Evolutionary conservation across 1,139 yeast species (phyloP).

Genomic region (Nadsonia starkeyi-henricii): DNA sequence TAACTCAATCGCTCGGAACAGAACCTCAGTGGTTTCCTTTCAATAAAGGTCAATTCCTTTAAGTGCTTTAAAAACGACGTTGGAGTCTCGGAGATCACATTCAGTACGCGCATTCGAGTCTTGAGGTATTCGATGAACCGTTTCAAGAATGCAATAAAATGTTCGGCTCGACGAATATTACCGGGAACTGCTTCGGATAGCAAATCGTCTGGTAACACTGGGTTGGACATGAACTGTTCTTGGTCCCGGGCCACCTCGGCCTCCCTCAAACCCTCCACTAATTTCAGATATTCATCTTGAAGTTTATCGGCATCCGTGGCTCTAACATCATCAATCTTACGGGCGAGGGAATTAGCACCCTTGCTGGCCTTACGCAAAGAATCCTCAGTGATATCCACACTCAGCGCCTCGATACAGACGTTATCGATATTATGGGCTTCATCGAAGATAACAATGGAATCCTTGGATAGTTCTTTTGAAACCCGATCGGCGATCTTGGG

Average conservation of each 20-base stretch:
- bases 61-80: conserved; percentile 81
- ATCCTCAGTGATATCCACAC: conserved; percentile 80
- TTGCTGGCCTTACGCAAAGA: conserved; percentile 59
- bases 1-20: conserved; percentile 85
- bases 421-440: conserved; percentile 98
- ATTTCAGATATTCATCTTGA: conserved; percentile 78
- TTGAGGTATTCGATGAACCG: conserved; percentile 88
- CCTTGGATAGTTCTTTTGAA: conserved; percentile 81
- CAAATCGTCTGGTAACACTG: conserved; percentile 72
- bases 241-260: conserved; percentile 63
- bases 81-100: conserved; percentile 95
- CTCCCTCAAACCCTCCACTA: conserved; percentile 78
- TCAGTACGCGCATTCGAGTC: conserved; percentile 93
- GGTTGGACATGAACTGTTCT: conserved; percentile 76
- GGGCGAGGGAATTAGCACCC: conserved; percentile 66
- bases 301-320: conserved; percentile 67
- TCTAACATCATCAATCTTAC: conserved; percentile 73
- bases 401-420: conserved; percentile 91
- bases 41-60: conserved; percentile 85
- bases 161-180: conserved; percentile 91
- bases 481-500: conserved; percentile 96
- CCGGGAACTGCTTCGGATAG: conserved; percentile 94
- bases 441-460: conserved; percentile 86
- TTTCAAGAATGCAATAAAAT: conserved; percentile 81
- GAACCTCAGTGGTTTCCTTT: conserved; percentile 76